Conservation (phyloP, 2,329 filamentous ascomycete species). For the Botrytis aclada region DNA sequence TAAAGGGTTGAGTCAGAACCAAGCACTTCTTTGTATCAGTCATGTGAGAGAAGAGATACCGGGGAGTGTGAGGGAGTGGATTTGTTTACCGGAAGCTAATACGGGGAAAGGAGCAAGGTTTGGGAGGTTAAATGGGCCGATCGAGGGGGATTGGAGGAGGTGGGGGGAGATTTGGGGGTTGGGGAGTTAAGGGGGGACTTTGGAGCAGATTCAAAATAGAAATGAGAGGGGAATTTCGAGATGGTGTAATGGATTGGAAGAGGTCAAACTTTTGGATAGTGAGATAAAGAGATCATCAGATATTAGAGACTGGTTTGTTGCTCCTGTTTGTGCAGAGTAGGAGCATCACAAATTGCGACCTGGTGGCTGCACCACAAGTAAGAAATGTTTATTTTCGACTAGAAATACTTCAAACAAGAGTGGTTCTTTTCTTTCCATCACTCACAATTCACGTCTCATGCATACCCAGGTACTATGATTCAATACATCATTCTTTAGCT, state of each 20-base stretch:
- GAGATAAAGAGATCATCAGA: background rate
- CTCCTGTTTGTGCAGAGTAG: background rate
- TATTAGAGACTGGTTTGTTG: background rate
- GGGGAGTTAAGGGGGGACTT: too few relatives aligned
- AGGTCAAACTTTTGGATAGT: background rate
- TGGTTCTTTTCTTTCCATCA: too few relatives aligned
- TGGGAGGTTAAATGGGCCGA: conserved; percentile 59
- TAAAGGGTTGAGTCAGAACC: conserved; percentile 61
- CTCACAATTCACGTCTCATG: too few relatives aligned
- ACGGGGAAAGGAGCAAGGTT: conserved; percentile 59
- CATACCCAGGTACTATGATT: too few relatives aligned
- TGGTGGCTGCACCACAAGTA: too few relatives aligned
- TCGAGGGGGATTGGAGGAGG: conserved; percentile 53
- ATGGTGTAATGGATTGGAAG: background rate
- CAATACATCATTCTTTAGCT: too few relatives aligned
- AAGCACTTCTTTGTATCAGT: conserved; percentile 88
- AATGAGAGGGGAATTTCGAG: background rate
- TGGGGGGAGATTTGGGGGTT: conserved; percentile 64
- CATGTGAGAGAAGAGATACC: conserved; percentile 91
- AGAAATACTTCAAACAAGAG: too few relatives aligned
- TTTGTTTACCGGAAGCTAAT: conserved; percentile 77
- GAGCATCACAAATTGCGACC: too few relatives aligned
- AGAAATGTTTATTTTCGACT: too few relatives aligned
- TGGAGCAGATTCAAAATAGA: background rate
- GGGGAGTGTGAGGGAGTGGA: conserved; percentile 75